Base-by-base conservation (phyloP, 306 rosid genomes). In the Hippophae tibetana region DNA sequence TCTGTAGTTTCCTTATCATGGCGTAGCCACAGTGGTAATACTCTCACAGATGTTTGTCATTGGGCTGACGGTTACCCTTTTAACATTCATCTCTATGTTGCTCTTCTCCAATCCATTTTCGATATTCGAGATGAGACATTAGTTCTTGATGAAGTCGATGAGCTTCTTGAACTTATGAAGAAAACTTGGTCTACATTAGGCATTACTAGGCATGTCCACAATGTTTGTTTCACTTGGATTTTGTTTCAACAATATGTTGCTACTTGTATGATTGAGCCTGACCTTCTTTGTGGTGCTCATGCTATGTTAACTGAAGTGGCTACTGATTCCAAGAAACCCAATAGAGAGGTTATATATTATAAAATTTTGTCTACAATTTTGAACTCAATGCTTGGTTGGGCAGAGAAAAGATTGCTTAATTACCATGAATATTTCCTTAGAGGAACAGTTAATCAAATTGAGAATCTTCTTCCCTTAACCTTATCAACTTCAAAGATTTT, bases 11-110 rank as follows among this genome's bases (percentile, higher is more conserved):
- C 99, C 10, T 69, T 93, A 11, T 79, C 99, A 1, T 93, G 99
- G 99, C 78, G 96, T 26, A 81, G 90, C 62, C 42, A 78, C 52
- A 82, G 75, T n/a, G 93, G 95, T 2, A 31, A 2, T 31, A 75
- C 75, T 12, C 85, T 95, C 6, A 70, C 96, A 25, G 98, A 92
- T 55, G 80, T 85, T 18, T 86, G 97, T 18, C 99, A 88, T 42
- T 93, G 99, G 97, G 97, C 92, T 9, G 96, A 93, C 58, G 99
- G 99, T 6, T 88, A 63, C 75, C 99, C 99, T 25, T 42, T 93
- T 55, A 93, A 82, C 80, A 54, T 86, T 56, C 84, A 84, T 66
- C 48, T 93, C 62, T 93, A 93, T 31, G 69, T 65, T 9, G 71
- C 88, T 45, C 94, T 93, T 40, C 94, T 93, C 46, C 93, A 82